Percentiles rank a stretch among this genome's conserved stretches.
These are phyloP conservation scores for Ricinus communis DNA, from an alignment of 345 rosid species.

Conservation along the genomic window DNA sequence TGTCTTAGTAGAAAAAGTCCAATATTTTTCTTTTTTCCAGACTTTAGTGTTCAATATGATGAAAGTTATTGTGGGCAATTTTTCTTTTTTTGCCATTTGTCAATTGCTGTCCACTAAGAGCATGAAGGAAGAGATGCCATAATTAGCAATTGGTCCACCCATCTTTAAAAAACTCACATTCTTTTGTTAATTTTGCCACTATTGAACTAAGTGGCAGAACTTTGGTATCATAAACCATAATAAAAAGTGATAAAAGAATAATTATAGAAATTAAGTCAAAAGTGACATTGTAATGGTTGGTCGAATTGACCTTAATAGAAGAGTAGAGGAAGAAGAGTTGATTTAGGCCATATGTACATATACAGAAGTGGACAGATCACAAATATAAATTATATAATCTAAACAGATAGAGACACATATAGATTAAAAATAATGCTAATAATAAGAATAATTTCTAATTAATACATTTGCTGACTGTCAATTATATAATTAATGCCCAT, in stretches of 20 bases:
- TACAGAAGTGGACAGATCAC: no score
- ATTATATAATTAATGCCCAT: no score
- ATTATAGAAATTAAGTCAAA: conserved; percentile 2
- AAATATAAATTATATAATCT: no score
- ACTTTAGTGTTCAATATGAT: not conserved
- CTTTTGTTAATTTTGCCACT: no score
- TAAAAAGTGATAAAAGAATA: not conserved
- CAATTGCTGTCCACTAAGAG: not conserved
- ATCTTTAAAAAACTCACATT: not conserved
- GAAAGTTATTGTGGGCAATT: not conserved
- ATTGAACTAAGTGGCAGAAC: not conserved
- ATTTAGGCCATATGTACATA: not conserved
- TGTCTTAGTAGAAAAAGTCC: not conserved
- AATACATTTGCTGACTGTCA: no score
- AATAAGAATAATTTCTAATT: no score
- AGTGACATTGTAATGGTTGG: not conserved
- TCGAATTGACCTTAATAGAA: not conserved
- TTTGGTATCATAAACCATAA: conserved; percentile 1
- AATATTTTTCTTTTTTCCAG: not conserved
- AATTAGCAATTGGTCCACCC: not conserved
- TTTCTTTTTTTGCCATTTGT: not conserved
- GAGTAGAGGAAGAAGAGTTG: not conserved
- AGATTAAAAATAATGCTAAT: no score
- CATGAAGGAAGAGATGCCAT: not conserved
- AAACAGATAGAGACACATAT: no score